phyloP scores from a whole-genome alignment of 257 asterid species.

The Ilex asprella region DNA sequence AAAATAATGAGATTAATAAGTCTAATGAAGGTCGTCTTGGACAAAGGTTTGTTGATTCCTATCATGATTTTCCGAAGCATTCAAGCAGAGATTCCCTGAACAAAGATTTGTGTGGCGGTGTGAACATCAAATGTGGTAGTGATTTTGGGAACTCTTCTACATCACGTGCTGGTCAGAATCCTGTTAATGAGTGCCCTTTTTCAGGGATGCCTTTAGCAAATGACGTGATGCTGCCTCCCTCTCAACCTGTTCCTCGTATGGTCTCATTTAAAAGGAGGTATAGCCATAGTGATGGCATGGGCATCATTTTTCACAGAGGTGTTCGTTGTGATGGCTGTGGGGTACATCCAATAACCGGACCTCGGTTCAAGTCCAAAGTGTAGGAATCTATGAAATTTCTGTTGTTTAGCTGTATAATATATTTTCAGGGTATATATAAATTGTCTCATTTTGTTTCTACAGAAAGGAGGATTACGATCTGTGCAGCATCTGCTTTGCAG shows the following conservation, averaged over 20 bases:
- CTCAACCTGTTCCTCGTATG: slow-evolving; percentile 12
- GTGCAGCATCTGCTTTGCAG: slow-evolving; percentile 61
- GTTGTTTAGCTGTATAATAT: background rate
- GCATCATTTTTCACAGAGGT: slow-evolving; percentile 53
- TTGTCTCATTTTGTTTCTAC: slow-evolving; percentile 17
- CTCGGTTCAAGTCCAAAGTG: slow-evolving; percentile 87
- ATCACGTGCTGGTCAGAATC: slow-evolving; percentile 3
- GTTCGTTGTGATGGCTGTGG: slow-evolving; percentile 91
- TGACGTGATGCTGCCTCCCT: slow-evolving; percentile 14
- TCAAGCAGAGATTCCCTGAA: background rate
- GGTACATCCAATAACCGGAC: slow-evolving; percentile 71
- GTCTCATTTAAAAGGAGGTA: slow-evolving; percentile 22
- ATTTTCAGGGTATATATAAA: background rate
- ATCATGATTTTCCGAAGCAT: background rate
- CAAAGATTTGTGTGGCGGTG: background rate
- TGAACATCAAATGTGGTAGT: background rate
- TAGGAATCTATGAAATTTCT: slow-evolving; percentile 25
- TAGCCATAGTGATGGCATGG: slow-evolving; percentile 26
- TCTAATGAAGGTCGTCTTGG: background rate
- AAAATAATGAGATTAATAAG: background rate
- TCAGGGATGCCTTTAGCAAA: slow-evolving; percentile 28
- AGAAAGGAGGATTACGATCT: slow-evolving; percentile 76
- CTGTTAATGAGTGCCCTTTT: slow-evolving; percentile 38
- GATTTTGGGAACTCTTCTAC: slow-evolving; percentile 20
- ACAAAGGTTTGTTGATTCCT: background rate